Evolutionary conservation across 441 rosid species (phyloP).

Genomic region (Sinapis alba): DNA sequence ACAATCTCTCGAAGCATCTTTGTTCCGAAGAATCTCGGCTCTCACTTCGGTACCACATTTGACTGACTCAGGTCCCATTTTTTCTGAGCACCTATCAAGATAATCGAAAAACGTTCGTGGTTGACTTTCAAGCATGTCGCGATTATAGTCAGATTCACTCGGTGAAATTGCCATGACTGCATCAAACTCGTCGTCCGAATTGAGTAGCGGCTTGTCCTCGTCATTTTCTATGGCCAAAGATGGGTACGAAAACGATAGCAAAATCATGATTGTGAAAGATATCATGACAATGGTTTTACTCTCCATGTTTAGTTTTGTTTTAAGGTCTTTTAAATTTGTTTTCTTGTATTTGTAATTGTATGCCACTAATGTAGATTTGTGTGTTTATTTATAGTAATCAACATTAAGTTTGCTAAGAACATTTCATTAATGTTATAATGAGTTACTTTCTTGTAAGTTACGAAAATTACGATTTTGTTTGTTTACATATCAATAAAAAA

Average conservation of each 20-base stretch:
- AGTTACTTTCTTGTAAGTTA: background rate
- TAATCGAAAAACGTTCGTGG: background rate
- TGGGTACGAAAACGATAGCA: slow-evolving; percentile 1
- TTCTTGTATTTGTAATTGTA: background rate
- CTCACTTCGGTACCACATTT: background rate
- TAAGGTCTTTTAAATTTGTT: background rate
- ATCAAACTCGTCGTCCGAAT: background rate
- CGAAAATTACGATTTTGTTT: background rate
- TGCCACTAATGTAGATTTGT: background rate
- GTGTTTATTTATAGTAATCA: background rate
- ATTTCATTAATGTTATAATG: background rate
- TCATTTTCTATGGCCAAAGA: slow-evolving; percentile 16
- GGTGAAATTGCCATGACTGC: background rate
- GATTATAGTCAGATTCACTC: slow-evolving; percentile 6
- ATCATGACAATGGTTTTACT: background rate
- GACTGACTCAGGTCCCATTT: background rate
- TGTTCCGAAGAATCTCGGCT: background rate
- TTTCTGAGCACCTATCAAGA: background rate
- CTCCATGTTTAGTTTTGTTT: slow-evolving; percentile 7
- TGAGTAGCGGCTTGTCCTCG: background rate
- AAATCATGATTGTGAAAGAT: background rate
- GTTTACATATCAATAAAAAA: background rate
- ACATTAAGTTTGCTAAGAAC: too few relatives aligned
- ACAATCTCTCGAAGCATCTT: background rate
- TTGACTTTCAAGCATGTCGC: background rate